These are phyloP conservation scores for Nemania sp. DNA, from an alignment of 2,329 filamentous ascomycete species.

Conservation along the genomic window DNA sequence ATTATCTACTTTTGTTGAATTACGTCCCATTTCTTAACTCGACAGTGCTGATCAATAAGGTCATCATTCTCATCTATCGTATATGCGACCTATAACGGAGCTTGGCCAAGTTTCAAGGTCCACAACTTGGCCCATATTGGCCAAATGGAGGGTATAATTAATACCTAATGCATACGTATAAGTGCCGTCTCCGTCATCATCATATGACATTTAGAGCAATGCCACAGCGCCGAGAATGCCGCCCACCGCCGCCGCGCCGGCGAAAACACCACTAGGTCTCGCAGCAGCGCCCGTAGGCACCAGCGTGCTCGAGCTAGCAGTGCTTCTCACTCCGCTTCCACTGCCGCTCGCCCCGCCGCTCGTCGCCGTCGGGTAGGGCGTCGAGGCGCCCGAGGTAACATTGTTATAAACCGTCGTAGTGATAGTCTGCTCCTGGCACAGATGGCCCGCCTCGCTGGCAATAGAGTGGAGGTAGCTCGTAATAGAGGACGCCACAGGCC, in stretches of 20 bases:
- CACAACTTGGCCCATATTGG: background rate
- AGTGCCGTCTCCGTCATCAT: background rate
- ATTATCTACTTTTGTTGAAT: background rate
- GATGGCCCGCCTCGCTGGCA: background rate
- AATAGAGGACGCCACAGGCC: constrained; percentile 14
- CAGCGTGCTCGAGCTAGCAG: background rate
- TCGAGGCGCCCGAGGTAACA: constrained; percentile 2
- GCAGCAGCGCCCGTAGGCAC: constrained; percentile 12
- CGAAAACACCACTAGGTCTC: constrained; percentile 9
- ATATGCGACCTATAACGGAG: background rate
- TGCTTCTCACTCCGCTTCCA: background rate
- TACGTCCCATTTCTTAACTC: background rate
- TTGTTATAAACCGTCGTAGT: background rate
- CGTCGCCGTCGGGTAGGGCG: constrained; percentile 14
- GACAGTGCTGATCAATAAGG: background rate
- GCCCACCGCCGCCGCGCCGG: constrained; percentile 19
- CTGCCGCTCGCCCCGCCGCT: constrained; percentile 4
- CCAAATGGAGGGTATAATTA: background rate
- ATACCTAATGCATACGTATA: background rate
- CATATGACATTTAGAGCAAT: constrained; percentile 15
- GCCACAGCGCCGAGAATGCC: constrained; percentile 21
- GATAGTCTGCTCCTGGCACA: constrained; percentile 18
- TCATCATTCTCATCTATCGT: background rate
- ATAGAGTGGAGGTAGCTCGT: constrained; percentile 26
- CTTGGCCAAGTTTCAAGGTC: background rate